These are phyloP conservation scores for Dissoconium aciculare DNA, from an alignment of 2,329 filamentous ascomycete species.

Conservation along the genomic window DNA sequence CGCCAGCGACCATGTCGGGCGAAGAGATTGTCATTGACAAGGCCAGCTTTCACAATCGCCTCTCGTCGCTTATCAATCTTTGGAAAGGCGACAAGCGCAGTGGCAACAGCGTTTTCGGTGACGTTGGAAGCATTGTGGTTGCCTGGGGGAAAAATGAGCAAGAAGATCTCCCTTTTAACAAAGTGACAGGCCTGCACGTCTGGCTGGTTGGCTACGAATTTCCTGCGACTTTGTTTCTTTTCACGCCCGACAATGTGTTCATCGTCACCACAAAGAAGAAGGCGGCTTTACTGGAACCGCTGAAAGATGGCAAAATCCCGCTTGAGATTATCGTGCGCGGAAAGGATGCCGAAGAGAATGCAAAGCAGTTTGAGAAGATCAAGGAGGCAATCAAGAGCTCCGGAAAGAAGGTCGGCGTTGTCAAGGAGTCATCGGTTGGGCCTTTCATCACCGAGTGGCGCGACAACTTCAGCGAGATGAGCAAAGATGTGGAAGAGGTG, in stretches of 20 bases:
- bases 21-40: conserved; percentile 85
- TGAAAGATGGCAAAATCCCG: conserved; percentile 78
- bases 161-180: conserved; percentile 76
- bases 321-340: conserved; percentile 83
- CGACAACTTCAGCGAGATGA: conserved; percentile 58
- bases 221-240: conserved; percentile 82
- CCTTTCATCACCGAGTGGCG: conserved; percentile 97
- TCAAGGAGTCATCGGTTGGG: conserved; percentile 71
- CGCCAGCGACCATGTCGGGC: no score
- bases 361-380: conserved; percentile 75
- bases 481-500: conserved; percentile 75
- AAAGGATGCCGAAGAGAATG: conserved; percentile 83
- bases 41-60: conserved; percentile 82
- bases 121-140: conserved; percentile 72
- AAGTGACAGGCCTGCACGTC: conserved; percentile 95
- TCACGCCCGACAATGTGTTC: conserved; percentile 77
- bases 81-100: conserved; percentile 95
- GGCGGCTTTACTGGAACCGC: conserved; percentile 81
- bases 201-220: conserved; percentile 99
- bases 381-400: conserved; percentile 73
- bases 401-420: conserved; percentile 79
- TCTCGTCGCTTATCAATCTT: conserved; percentile 70
- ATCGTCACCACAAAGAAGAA: conserved; percentile 96
- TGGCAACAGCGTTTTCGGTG: conserved; percentile 70
- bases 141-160: conserved; percentile 91